Evolutionary conservation across 2,329 filamentous ascomycete species (phyloP), one percentile per base, ranked within the genome.

Genomic region (Cryphonectria naterciae): DNA sequence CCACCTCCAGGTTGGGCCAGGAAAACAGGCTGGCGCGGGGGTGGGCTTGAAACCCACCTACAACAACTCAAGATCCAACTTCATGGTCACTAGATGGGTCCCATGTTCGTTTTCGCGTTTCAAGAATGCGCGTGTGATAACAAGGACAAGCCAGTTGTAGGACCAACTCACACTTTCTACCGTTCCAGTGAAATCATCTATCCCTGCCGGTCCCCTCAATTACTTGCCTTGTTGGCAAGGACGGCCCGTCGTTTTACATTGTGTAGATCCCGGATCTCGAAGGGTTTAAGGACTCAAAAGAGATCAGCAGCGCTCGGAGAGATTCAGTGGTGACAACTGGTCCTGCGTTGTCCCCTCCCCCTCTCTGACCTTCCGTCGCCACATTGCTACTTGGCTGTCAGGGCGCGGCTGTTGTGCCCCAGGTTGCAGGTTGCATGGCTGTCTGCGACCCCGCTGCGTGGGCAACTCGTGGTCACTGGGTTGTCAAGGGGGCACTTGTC

Each of bases 41-140:
- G 63, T 32, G 63, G 41, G 37, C 63, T 65, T 65, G 63, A 65
- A 49, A 65, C 63, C 41, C 63, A 46, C 17, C 37, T 37, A 39
- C 58, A 39, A 39, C 39, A 39, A 39, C 28, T 49, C 61, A 28
- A 52, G 60, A 63, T 49, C 39, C 52, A 69, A 41, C 65, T 46
- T 67, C 68, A 49, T 60, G 62, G 68, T 41, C 52, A 58, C 25
- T 19, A 28, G 32, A 60, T 52, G 62, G 68, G 52, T 32, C 67
- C 32, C 60, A 37, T 62, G 22, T 41, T 28, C 17, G 22, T 49
- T 32, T 46, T 52, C 22, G 52, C 52, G 63, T 68, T 64, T 64
- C 67, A 49, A 22, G 11, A 65, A 61, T 62, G 39, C 41, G 39
- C 63, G 32, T 66, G 61, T 69, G 62, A 66, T 46, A 39, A 52